Base-by-base conservation (phyloP, 1,284 basidiomycete species). In the Ustilago xerochloae region DNA sequence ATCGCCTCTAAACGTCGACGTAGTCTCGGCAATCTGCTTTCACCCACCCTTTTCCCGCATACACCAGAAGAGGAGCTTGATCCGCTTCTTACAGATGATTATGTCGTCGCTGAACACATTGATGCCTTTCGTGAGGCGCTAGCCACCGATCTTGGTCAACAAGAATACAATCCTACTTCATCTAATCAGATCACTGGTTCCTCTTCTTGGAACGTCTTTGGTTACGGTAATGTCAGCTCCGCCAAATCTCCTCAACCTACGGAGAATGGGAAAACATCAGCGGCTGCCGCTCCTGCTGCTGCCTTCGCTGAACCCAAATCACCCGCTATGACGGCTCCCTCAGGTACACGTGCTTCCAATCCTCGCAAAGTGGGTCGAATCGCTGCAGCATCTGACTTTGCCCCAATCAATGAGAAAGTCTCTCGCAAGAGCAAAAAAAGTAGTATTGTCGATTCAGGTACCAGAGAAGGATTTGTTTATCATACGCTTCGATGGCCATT, bases 381-480 rank as follows among this genome's bases (percentile, higher is more conserved):
- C 52, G 71, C 77, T 6, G 80, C 80, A 33, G 80, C 77, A 1
- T 79, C 79, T 33, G 80, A 82, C 57, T 84, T 84, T 76, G 82
- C 82, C 1, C 82, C 82, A n/a, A 76, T 84, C 51, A 63, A 69
- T 47, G 75, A 84, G 66, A 74, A 75, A 48, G 61, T 72, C 33
- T 30, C 36, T 26, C 63, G 63, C 38, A 65, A 68, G 45, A 33
- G 51, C 43, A 54, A 57, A 32, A 63, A 58, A 26, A 66, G 65
- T 24, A 50, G 55, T 18, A 15, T 48, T 18, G 63, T 75, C n/a
- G 80, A 83, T 24, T 70, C 65, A 8, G 75, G 79, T 22, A 63
- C 69, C 4, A 63, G 81, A 10, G 81, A 82, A 50, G 82, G 82
- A 6, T 69, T 77, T n/a, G 69, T 82, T 30, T 83, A 73, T 54